phyloP scores from a whole-genome alignment of 2,329 filamentous ascomycete genomes.

The Beauveria varroae region DNA sequence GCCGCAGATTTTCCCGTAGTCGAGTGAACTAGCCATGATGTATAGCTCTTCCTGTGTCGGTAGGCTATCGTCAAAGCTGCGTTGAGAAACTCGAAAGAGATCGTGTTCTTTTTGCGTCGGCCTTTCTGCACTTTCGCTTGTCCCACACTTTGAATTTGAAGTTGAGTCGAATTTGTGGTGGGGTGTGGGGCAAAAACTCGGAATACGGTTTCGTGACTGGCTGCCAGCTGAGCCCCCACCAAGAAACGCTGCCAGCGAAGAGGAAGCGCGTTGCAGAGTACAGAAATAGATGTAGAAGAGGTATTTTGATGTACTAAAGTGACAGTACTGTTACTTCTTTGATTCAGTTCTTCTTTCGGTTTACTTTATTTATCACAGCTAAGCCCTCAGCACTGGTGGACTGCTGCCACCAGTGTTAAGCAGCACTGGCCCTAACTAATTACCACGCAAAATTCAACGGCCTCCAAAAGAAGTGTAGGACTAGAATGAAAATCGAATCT shows the following conservation, averaged over 20 bases:
- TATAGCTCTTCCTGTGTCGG: constrained; percentile 2
- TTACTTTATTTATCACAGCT: background rate
- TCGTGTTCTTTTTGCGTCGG: constrained; percentile 10
- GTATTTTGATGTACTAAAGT: no score
- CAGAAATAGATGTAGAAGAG: background rate
- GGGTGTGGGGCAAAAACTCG: constrained; percentile 25
- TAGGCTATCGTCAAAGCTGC: constrained; percentile 7
- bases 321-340: background rate
- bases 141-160: constrained; percentile 16
- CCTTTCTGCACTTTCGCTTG: constrained; percentile 12
- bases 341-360: background rate
- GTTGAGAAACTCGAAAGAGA: constrained; percentile 9
- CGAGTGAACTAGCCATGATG: constrained; percentile 46
- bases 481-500: background rate
- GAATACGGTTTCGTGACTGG: constrained; percentile 5
- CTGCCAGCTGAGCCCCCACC: constrained; percentile 6
- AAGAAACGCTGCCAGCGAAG: background rate
- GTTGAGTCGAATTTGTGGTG: constrained; percentile 33
- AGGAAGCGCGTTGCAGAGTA: background rate
- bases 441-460: background rate
- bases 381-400: background rate
- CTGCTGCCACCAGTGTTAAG: background rate
- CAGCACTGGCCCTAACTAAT: background rate
- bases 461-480: background rate
- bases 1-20: constrained; percentile 57